Evolutionary conservation across 164 flowering plant species (phyloP), one percentile per base, ranked within the genome.

Genomic region (Santalum album): DNA sequence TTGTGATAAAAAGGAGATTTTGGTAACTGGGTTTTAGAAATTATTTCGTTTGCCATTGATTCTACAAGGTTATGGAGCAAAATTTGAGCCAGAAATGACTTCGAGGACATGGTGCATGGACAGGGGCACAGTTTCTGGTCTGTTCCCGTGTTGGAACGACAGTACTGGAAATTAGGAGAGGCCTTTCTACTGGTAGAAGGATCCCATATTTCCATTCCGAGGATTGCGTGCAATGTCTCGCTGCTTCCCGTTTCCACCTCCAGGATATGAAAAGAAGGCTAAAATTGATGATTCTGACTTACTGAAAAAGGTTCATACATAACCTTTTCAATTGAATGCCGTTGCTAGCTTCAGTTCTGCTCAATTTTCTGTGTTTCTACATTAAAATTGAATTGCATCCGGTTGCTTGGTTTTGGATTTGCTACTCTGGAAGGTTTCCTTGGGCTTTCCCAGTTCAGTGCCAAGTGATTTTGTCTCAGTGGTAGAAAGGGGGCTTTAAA

Each of bases 21-120:
- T 19, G 53, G 40, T 25, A 38, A 25, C 44, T 24, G 44, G 55
- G 34, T 20, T 19, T 48, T 25, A 48, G 55, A 42, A 17, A 17
- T 18, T 38, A 4, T 36, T 36, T 42, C 4, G 45, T 42, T 17
- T 18, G 20, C 21, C 20, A 17, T 7, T 42, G 45, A 42, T 11
- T 12, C n/a, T 4, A 4, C 26, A 27, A 44, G 55, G 23, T 29
- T 52, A 58, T 64, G 63, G 29, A 49, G 52, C 36, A 43, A 35
- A 20, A 10, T 48, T 57, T 6, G 39, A 43, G 55, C 55, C 53
- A 59, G 58, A 57, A 53, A 62, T 61, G 65, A 56, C 15, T 57
- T 47, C 24, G 11, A 25, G 70, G 69, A 53, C 65, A 66, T 66
- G 70, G 65, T 66, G 70, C 59, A 66, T 59, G 69, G 60, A 35